phyloP scores from a whole-genome alignment of 192 early-diverging fungal species.

The Podila clonocystis region DNA sequence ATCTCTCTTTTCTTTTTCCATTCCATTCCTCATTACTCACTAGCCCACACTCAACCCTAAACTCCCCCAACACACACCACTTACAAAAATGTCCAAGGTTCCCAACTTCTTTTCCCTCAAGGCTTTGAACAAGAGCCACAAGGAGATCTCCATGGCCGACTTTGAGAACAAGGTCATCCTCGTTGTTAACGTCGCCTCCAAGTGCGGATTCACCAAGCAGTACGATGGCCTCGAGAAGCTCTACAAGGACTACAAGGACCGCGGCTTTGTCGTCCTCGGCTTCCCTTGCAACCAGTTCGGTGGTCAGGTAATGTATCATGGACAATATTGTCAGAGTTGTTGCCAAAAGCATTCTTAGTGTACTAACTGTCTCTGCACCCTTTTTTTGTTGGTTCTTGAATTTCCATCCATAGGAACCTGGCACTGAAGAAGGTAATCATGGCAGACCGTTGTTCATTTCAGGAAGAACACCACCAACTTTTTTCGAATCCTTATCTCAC shows the following conservation, averaged over 20 bases:
- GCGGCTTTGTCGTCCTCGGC: slow-evolving; percentile 87
- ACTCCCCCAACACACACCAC: not conserved
- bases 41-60: not conserved
- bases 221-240: slow-evolving; percentile 77
- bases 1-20: not conserved
- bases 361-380: not conserved
- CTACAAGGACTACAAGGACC: slow-evolving; percentile 70
- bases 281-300: slow-evolving; percentile 94
- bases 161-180: slow-evolving; percentile 81
- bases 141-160: slow-evolving; percentile 64
- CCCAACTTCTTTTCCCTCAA: slow-evolving; percentile 61
- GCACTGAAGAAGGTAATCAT: slow-evolving; percentile 52
- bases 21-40: not conserved
- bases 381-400: not conserved
- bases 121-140: slow-evolving; percentile 58
- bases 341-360: not conserved
- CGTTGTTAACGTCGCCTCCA: slow-evolving; percentile 90
- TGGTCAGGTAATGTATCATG: slow-evolving; percentile 60
- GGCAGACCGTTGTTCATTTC: not conserved
- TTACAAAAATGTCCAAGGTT: slow-evolving; percentile 22
- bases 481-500: too few species aligned
- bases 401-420: slow-evolving; percentile 54
- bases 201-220: slow-evolving; percentile 90
- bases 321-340: not conserved
- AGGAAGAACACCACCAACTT: not conserved